Evolutionary conservation across 306 rosid genomes (phyloP).

Genomic region (Urtica urens): DNA sequence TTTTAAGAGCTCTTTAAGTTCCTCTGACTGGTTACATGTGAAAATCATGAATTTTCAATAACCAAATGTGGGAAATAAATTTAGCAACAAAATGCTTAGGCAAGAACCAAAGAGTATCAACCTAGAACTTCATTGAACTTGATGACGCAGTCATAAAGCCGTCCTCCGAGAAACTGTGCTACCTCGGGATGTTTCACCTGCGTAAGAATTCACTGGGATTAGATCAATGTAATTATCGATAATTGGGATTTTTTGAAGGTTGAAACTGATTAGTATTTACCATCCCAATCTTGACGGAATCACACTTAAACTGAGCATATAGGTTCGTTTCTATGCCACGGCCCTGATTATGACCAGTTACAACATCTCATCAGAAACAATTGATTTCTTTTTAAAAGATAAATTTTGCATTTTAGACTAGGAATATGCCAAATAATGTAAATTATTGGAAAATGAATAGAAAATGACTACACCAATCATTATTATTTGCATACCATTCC

Average conservation of each 20-base stretch:
- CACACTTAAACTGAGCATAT: slow-evolving; percentile 83
- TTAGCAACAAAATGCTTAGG: slow-evolving; percentile 10
- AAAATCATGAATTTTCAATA: too few relatives aligned
- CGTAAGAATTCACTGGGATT: not conserved
- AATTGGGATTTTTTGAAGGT: not conserved
- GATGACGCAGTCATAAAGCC: slow-evolving; percentile 86
- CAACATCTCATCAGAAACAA: too few relatives aligned
- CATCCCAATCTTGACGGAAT: slow-evolving; percentile 94
- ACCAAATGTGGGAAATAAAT: too few relatives aligned
- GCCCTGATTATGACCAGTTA: too few relatives aligned
- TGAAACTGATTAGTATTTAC: slow-evolving; percentile 27
- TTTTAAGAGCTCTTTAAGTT: too few relatives aligned
- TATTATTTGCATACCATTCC: slow-evolving; percentile 89
- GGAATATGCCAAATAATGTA: too few relatives aligned
- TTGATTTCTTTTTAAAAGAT: too few relatives aligned
- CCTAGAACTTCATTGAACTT: slow-evolving; percentile 61
- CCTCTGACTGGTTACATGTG: too few relatives aligned
- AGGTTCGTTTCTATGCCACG: slow-evolving; percentile 95
- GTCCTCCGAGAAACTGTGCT: slow-evolving; percentile 87
- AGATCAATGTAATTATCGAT: not conserved
- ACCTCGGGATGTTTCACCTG: slow-evolving; percentile 93
- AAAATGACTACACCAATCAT: too few relatives aligned
- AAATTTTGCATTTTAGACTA: too few relatives aligned
- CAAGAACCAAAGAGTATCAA: slow-evolving; percentile 21
- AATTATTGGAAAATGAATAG: too few relatives aligned